phyloP scores from a whole-genome alignment of 2,329 filamentous ascomycete species.

The Botrytis aclada region DNA sequence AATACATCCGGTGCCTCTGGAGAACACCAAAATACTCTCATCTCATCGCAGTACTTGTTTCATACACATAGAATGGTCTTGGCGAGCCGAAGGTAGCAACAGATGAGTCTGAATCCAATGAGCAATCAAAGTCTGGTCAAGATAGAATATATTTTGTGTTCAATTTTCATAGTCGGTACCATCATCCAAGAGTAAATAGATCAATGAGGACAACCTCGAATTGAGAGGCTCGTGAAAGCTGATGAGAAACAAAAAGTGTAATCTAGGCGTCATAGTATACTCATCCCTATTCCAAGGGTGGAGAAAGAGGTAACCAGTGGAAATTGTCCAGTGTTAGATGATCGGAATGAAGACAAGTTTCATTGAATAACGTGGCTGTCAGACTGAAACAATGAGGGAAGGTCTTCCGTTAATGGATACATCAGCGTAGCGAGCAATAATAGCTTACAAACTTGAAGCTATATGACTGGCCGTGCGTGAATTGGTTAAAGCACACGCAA shows the following conservation, averaged over 20 bases:
- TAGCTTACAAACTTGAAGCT: neutral
- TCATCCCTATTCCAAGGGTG: neutral
- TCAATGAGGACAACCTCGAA: neutral
- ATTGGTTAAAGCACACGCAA: neutral
- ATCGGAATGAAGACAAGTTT: neutral
- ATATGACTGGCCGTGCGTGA: neutral
- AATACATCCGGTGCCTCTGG: neutral
- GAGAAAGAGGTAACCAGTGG: neutral
- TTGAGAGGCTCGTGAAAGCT: neutral
- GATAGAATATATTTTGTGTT: neutral
- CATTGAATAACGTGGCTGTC: neutral
- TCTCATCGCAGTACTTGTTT: neutral
- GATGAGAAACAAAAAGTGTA: neutral
- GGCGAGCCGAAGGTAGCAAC: neutral
- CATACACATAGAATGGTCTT: neutral
- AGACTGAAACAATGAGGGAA: neutral
- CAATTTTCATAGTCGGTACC: neutral
- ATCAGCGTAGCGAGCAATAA: neutral
- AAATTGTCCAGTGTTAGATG: neutral
- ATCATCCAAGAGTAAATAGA: neutral
- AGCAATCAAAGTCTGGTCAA: neutral
- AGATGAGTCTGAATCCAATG: neutral
- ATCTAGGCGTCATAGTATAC: neutral
- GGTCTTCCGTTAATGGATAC: neutral
- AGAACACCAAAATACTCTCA: neutral